These are phyloP conservation scores for Bipolaris gigantea DNA, from an alignment of 2,329 filamentous ascomycete genomes.

Conservation along the genomic window DNA sequence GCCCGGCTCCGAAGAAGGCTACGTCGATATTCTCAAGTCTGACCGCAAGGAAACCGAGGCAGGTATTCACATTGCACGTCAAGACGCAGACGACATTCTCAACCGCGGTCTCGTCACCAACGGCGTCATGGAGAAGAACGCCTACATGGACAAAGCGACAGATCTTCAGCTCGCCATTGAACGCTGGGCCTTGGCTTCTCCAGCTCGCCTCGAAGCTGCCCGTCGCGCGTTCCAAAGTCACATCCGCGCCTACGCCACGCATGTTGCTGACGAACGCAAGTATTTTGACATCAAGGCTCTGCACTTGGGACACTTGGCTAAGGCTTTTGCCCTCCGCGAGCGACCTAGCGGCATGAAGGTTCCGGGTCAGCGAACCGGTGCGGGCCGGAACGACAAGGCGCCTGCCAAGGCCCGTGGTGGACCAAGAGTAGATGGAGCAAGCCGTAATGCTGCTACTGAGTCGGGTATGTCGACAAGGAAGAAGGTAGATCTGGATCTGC, in stretches of 20 bases:
- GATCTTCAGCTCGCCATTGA: conserved; percentile 68
- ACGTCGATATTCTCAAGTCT: conserved; percentile 75
- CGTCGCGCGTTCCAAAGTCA: conserved; percentile 88
- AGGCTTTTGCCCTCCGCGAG: conserved; percentile 88
- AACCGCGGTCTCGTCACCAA: conserved; percentile 62
- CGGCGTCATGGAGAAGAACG: conserved; percentile 46
- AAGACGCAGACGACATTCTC: conserved; percentile 67
- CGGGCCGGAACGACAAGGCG: conserved; percentile 35
- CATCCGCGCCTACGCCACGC: conserved; percentile 91
- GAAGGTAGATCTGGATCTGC: conserved; percentile 33
- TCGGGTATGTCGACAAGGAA: conserved; percentile 18
- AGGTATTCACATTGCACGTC: conserved; percentile 58
- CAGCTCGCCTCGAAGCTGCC: conserved; percentile 75
- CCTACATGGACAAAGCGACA: conserved; percentile 68
- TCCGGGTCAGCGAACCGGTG: conserved; percentile 54
- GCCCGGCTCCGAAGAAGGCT: conserved; percentile 89
- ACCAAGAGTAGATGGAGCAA: conserved; percentile 41
- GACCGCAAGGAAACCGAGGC: conserved; percentile 66
- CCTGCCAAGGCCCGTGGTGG: conserved; percentile 49
- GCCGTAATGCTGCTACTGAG: conserved; percentile 37
- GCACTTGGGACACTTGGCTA: conserved; percentile 90
- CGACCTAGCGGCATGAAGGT: conserved; percentile 76
- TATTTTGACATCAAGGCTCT: conserved; percentile 92
- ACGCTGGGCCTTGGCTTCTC: conserved; percentile 65
- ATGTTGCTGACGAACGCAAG: conserved; percentile 78